phyloP scores from a whole-genome alignment of 768 basidiomycete genomes.

The Trametes cinnabarina region DNA sequence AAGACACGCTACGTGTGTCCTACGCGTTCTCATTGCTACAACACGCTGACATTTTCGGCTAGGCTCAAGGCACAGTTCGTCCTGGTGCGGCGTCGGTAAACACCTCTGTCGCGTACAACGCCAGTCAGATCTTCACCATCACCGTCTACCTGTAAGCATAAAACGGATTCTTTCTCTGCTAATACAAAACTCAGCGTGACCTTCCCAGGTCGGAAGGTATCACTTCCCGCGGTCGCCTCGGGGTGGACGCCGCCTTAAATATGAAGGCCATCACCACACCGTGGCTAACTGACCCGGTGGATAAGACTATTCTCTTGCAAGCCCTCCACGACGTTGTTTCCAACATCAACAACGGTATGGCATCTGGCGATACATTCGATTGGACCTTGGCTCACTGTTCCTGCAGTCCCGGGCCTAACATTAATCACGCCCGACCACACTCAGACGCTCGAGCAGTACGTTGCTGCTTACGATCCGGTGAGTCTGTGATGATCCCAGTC shows the following conservation, averaged over 20 bases:
- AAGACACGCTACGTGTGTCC: slow-evolving; percentile 47
- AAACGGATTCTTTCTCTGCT: not conserved
- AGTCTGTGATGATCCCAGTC: slow-evolving; percentile 34
- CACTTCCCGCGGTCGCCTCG: slow-evolving; percentile 61
- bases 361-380: not conserved
- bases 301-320: slow-evolving; percentile 49
- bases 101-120: slow-evolving; percentile 51
- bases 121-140: slow-evolving; percentile 56
- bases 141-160: slow-evolving; percentile 52
- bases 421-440: slow-evolving; percentile 61
- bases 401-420: slow-evolving; percentile 46
- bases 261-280: slow-evolving; percentile 49
- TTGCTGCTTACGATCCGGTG: slow-evolving; percentile 36
- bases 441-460: slow-evolving; percentile 52
- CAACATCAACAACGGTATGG: slow-evolving; percentile 41
- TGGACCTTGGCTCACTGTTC: not conserved
- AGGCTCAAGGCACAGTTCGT: slow-evolving; percentile 64
- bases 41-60: not conserved
- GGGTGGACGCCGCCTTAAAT: slow-evolving; percentile 51
- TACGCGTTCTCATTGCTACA: not conserved
- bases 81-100: slow-evolving; percentile 55
- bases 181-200: not conserved
- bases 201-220: slow-evolving; percentile 51
- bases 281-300: slow-evolving; percentile 58
- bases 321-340: slow-evolving; percentile 50